These are phyloP conservation scores for Phytophthora constricta DNA, from an alignment of 352 stramenopile species.

Conservation along the genomic window DNA sequence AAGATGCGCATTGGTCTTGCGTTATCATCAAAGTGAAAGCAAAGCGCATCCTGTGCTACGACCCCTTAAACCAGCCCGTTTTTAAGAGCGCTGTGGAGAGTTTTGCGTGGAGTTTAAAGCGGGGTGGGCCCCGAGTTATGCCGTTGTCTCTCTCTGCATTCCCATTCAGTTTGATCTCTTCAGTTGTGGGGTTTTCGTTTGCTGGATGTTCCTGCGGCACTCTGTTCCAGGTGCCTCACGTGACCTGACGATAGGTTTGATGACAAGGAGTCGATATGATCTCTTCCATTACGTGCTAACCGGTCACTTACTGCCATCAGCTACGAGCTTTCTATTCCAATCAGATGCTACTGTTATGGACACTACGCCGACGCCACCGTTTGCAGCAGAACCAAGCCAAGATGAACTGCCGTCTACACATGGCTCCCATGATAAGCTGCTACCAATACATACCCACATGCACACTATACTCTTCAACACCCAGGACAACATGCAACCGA, in stretches of 20 bases:
- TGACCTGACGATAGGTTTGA: neutral
- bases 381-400: too few species aligned
- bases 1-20: slow-evolving; percentile 19
- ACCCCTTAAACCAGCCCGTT: neutral
- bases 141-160: slow-evolving; percentile 9
- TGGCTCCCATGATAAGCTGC: too few species aligned
- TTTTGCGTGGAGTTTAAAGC: neutral
- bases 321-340: neutral
- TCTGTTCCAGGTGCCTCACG: neutral
- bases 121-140: too few species aligned
- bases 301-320: neutral
- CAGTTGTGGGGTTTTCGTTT: slow-evolving; percentile 26
- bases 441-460: too few species aligned
- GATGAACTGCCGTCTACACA: too few species aligned
- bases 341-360: neutral
- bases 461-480: too few species aligned
- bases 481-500: too few species aligned
- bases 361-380: too few species aligned
- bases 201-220: slow-evolving; percentile 17
- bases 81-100: neutral
- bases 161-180: slow-evolving; percentile 20
- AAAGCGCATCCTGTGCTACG: slow-evolving; percentile 15
- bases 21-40: neutral
- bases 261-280: neutral
- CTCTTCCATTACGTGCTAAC: neutral